Percentiles rank a stretch among this genome's conserved stretches.
phyloP scores from a whole-genome alignment of 768 basidiomycete genomes.

The Agaricus sinodeliciosus region DNA sequence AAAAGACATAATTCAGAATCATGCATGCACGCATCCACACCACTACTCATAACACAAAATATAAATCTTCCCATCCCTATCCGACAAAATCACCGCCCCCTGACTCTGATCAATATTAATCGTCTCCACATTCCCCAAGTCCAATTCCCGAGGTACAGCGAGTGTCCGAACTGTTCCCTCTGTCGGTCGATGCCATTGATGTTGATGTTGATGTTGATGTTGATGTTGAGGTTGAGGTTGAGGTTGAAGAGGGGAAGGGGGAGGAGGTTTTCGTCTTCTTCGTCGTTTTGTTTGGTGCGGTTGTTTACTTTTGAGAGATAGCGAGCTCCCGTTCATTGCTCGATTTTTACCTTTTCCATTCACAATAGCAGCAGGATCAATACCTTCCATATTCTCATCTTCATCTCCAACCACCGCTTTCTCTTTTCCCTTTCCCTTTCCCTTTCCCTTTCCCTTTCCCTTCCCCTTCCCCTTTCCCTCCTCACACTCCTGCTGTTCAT shows the following conservation, averaged over 20 bases:
- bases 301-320: too few relatives aligned
- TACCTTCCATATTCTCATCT: background rate
- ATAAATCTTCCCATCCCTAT: constrained; percentile 63
- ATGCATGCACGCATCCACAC: too few relatives aligned
- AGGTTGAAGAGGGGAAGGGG: background rate
- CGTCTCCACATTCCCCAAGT: constrained; percentile 61
- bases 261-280: too few relatives aligned
- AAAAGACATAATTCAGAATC: too few relatives aligned
- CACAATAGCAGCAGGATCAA: background rate
- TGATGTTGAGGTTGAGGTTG: background rate
- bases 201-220: background rate
- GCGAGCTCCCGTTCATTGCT: background rate
- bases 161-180: constrained; percentile 52
- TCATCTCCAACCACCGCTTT: background rate
- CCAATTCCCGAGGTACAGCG: constrained; percentile 56
- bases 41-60: constrained; percentile 59
- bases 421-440: background rate
- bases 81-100: constrained; percentile 64
- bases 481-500: background rate
- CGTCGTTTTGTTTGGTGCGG: too few relatives aligned
- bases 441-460: constrained; percentile 1
- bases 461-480: too few relatives aligned
- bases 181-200: constrained; percentile 13
- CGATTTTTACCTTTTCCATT: too few relatives aligned
- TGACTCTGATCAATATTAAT: constrained; percentile 77